Conservation (phyloP, 2,329 filamentous ascomycete genomes). For the Colletotrichum musicola region DNA sequence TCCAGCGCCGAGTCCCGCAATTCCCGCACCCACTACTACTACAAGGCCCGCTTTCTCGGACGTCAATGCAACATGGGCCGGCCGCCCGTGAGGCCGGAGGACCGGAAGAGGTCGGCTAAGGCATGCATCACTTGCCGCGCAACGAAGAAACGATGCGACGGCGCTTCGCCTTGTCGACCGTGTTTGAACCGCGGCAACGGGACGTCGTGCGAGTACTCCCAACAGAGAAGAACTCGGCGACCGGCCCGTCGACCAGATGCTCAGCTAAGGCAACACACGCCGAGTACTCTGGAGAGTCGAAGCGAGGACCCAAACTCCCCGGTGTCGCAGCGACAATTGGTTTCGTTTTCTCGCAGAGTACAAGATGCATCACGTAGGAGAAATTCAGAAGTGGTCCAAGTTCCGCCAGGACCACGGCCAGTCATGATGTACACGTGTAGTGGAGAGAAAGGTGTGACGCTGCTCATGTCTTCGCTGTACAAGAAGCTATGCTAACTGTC, state of each 20-base stretch:
- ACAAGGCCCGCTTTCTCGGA: not conserved
- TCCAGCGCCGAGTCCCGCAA: not conserved
- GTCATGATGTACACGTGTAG: slow-evolving; percentile 24
- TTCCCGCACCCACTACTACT: not conserved
- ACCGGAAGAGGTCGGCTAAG: slow-evolving; percentile 61
- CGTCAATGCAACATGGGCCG: slow-evolving; percentile 58
- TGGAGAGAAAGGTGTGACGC: slow-evolving; percentile 7
- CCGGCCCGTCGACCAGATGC: not conserved
- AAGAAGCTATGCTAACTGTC: not conserved
- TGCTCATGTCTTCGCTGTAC: not conserved
- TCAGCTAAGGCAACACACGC: not conserved
- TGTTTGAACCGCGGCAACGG: slow-evolving; percentile 19
- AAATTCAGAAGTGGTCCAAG: too few relatives aligned
- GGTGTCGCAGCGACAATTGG: not conserved
- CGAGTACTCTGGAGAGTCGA: not conserved
- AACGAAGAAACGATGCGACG: slow-evolving; percentile 65
- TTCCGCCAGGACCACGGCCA: not conserved
- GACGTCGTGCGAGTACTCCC: slow-evolving; percentile 7
- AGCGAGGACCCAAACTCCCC: not conserved
- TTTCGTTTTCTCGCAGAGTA: not conserved
- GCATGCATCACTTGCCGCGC: slow-evolving; percentile 62
- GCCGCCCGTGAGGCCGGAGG: slow-evolving; percentile 62
- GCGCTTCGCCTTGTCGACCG: slow-evolving; percentile 56
- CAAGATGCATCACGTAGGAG: not conserved
- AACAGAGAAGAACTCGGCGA: slow-evolving; percentile 4